Conservation (phyloP, 2,329 filamentous ascomycete genomes). For the Dactylella cylindrospora region DNA sequence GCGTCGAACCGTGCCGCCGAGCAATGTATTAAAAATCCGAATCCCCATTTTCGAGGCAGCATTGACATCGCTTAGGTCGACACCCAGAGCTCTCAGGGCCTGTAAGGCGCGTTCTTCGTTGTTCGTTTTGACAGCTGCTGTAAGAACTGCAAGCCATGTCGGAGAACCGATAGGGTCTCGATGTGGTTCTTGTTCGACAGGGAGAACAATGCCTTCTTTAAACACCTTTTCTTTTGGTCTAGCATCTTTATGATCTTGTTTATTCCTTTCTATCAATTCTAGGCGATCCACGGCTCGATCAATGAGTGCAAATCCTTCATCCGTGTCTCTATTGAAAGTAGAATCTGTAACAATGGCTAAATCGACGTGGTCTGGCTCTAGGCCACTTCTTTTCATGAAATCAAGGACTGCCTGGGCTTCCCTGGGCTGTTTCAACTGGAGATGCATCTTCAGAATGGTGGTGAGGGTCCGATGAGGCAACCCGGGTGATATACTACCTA, state of each 20-base stretch:
- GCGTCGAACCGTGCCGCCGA: slow-evolving; percentile 17
- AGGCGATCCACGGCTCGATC: slow-evolving; percentile 12
- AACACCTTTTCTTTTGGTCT: slow-evolving; percentile 9
- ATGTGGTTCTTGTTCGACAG: neutral
- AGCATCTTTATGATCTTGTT: neutral
- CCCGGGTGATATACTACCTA: slow-evolving; percentile 14
- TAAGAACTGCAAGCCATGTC: slow-evolving; percentile 22
- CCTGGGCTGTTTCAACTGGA: slow-evolving; percentile 14
- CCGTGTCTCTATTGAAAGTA: slow-evolving; percentile 20
- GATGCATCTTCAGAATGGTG: slow-evolving; percentile 30
- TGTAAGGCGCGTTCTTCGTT: slow-evolving; percentile 22
- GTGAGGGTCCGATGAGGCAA: slow-evolving; percentile 24
- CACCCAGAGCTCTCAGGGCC: slow-evolving; percentile 21
- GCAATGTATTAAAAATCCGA: slow-evolving; percentile 24
- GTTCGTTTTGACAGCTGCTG: slow-evolving; percentile 14
- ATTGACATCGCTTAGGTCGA: slow-evolving; percentile 14
- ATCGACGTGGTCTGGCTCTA: slow-evolving; percentile 28
- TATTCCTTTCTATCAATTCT: neutral
- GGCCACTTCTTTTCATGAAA: slow-evolving; percentile 38
- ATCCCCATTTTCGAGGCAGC: slow-evolving; percentile 39
- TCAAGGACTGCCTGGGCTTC: slow-evolving; percentile 40
- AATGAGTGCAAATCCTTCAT: slow-evolving; percentile 23
- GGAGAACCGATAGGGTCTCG: slow-evolving; percentile 30
- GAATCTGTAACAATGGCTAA: slow-evolving; percentile 25
- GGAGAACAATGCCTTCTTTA: slow-evolving; percentile 13